Evolutionary conservation across 306 rosid genomes (phyloP).

Genomic region (Comarum palustre): DNA sequence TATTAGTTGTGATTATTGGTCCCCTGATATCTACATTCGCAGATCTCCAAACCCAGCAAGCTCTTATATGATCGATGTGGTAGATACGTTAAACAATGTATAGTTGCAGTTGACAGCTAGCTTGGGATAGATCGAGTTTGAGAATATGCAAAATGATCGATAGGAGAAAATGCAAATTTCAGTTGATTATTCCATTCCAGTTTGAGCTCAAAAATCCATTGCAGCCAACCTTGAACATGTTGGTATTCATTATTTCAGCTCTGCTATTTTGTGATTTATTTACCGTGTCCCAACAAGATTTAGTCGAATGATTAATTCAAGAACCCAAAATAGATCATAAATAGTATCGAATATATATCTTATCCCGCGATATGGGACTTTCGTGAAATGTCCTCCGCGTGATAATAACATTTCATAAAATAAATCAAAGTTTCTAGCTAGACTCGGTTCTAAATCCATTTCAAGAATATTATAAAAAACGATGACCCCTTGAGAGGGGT

Average conservation of each 20-base stretch:
- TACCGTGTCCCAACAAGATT: too few relatives aligned
- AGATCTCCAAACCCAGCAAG: background rate
- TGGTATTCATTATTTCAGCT: too few relatives aligned
- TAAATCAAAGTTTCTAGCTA: background rate
- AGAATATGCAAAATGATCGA: too few relatives aligned
- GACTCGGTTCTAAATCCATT: background rate
- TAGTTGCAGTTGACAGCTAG: background rate
- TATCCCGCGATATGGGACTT: too few relatives aligned
- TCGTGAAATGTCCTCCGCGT: background rate
- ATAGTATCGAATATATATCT: too few relatives aligned
- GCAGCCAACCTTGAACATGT: too few relatives aligned
- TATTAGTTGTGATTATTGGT: background rate
- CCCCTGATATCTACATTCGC: slow-evolving; percentile 3
- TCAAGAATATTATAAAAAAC: background rate
- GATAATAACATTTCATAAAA: background rate
- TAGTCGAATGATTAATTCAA: too few relatives aligned
- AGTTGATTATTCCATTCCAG: background rate
- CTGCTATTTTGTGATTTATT: too few relatives aligned
- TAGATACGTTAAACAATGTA: background rate
- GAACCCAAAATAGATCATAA: too few relatives aligned
- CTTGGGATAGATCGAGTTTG: background rate
- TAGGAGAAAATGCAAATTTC: too few relatives aligned
- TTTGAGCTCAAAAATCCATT: background rate
- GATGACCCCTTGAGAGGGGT: background rate
- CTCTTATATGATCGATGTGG: background rate